Evolutionary conservation across 1,284 basidiomycete species (phyloP).

Genomic region (Paramarasmius palmivorus): DNA sequence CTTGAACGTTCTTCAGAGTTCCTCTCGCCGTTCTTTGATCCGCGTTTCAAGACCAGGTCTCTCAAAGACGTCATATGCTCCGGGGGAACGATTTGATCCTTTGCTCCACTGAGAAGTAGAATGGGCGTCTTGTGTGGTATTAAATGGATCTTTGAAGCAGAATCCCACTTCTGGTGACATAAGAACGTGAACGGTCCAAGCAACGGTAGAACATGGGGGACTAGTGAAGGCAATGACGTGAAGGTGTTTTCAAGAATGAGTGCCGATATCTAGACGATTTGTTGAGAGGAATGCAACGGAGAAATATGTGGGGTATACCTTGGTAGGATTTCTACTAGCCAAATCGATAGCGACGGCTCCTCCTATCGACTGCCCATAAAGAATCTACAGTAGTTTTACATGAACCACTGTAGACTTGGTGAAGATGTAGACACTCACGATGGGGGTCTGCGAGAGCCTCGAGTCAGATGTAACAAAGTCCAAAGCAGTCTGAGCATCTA

Average conservation of each 20-base stretch:
- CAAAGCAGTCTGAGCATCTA: constrained; percentile 81
- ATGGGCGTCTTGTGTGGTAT: constrained; percentile 77
- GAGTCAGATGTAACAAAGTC: constrained; percentile 78
- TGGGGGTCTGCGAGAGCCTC: constrained; percentile 63
- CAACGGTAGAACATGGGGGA: constrained; percentile 81
- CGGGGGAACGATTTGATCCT: constrained; percentile 85
- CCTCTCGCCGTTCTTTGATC: constrained; percentile 4
- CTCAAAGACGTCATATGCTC: constrained; percentile 83
- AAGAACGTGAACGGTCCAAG: constrained; percentile 80
- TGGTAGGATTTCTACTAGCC: constrained; percentile 74
- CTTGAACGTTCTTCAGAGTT: constrained; percentile 6
- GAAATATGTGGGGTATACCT: constrained; percentile 41
- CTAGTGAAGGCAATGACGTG: constrained; percentile 75
- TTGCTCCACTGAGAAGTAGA: constrained; percentile 82
- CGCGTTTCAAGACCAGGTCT: constrained; percentile 53
- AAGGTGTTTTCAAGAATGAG: constrained; percentile 96
- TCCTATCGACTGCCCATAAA: constrained; percentile 95
- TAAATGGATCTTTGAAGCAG: constrained; percentile 64
- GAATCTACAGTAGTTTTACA: constrained; percentile 44
- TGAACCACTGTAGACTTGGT: neutral
- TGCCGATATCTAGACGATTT: constrained; percentile 56
- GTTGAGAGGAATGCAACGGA: constrained; percentile 4
- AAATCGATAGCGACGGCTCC: constrained; percentile 94
- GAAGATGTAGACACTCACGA: constrained; percentile 43
- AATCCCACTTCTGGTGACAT: constrained; percentile 92